Percentiles rank a stretch among this genome's conserved stretches.
Evolutionary conservation across 768 basidiomycete genomes (phyloP).

Genomic region (Auricularia cornea): DNA sequence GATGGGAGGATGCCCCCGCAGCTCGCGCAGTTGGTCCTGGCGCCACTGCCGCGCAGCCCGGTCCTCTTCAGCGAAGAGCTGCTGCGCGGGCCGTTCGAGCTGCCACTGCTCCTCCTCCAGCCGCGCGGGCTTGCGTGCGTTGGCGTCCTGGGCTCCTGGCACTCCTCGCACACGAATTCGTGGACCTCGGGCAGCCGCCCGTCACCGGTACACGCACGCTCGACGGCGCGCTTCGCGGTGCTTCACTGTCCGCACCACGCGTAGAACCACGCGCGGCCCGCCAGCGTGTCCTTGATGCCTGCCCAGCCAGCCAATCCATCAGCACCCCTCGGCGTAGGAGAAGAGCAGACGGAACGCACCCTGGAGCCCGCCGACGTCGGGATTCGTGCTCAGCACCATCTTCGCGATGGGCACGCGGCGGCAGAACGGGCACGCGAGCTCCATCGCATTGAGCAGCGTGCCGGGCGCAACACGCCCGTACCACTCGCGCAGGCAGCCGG

Average conservation of each 20-base stretch:
- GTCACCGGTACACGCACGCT: slow-evolving; percentile 16
- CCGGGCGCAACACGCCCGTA: slow-evolving; percentile 20
- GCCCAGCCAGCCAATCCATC: neutral
- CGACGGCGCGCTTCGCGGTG: slow-evolving; percentile 15
- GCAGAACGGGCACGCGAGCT: no score
- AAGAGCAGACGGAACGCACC: neutral
- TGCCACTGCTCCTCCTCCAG: neutral
- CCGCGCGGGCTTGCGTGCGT: neutral
- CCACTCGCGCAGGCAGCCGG: slow-evolving; percentile 19
- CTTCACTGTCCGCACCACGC: slow-evolving; percentile 22
- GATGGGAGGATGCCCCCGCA: neutral
- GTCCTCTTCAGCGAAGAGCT: neutral
- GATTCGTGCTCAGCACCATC: slow-evolving; percentile 17
- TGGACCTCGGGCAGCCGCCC: slow-evolving; percentile 10
- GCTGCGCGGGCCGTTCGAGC: neutral
- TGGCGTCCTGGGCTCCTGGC: slow-evolving; percentile 7
- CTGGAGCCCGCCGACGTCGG: slow-evolving; percentile 16
- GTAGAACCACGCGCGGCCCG: slow-evolving; percentile 19
- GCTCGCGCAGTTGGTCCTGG: neutral
- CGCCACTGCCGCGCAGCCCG: neutral
- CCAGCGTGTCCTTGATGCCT: slow-evolving; percentile 11
- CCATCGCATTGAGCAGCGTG: slow-evolving; percentile 19
- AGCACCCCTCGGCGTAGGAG: neutral
- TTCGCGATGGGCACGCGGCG: slow-evolving; percentile 18
- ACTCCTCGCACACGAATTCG: no score